These are phyloP conservation scores for Gaultheria prostrata DNA, from an alignment of 148 eudicot species.

Conservation along the genomic window DNA sequence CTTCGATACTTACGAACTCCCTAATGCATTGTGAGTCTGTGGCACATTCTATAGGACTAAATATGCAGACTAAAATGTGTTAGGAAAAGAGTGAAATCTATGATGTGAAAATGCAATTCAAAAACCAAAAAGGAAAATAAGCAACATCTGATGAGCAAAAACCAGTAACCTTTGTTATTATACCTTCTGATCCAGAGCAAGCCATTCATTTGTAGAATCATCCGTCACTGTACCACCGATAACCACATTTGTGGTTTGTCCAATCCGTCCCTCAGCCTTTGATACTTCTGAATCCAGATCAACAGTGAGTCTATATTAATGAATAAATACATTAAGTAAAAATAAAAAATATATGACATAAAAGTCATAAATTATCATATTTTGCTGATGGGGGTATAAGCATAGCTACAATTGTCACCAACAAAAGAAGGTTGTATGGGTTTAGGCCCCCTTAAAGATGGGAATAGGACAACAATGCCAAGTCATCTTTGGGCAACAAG, in stretches of 20 bases:
- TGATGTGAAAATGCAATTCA: slow-evolving; percentile 5
- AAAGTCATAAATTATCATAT: slow-evolving; percentile 1
- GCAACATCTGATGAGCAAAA: slow-evolving; percentile 5
- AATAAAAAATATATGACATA: background rate
- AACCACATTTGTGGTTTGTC: slow-evolving; percentile 88
- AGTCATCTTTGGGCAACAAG: background rate
- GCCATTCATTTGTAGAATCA: slow-evolving; percentile 85
- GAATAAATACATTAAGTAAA: background rate
- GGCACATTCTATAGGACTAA: background rate
- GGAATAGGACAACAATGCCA: background rate
- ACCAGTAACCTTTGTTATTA: background rate
- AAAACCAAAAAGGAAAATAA: background rate
- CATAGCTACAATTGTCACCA: background rate
- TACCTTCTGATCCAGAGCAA: slow-evolving; percentile 83
- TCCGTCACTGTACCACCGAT: slow-evolving; percentile 92
- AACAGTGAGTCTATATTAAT: slow-evolving; percentile 17
- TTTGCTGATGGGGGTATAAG: background rate
- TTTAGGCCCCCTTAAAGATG: background rate
- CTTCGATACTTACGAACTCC: background rate
- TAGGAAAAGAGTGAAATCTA: background rate
- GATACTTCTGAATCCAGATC: slow-evolving; percentile 69
- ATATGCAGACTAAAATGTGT: background rate
- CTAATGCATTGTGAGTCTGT: background rate
- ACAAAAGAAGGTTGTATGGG: background rate
- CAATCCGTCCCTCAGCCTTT: slow-evolving; percentile 87